Base-by-base conservation (phyloP, 352 stramenopile genomes). In the Phytophthora meadii region DNA sequence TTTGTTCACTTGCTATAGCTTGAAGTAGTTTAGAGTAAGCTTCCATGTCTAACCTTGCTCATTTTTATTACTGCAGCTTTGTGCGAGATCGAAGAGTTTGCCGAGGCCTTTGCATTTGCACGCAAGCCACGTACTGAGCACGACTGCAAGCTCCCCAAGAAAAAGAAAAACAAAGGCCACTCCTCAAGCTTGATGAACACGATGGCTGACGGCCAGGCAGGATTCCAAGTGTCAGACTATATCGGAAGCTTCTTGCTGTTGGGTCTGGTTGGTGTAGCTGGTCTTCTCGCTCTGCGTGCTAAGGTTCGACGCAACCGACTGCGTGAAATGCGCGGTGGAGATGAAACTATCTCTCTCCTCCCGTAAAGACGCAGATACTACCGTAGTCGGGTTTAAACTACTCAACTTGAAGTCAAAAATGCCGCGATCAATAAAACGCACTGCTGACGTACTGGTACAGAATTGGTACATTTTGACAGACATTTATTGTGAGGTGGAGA, bases 21-120 rank as follows among this genome's bases (percentile, higher is more conserved):
- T 48, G 22, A 22, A 22, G 48, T 56, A 40, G 7, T 9, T 34
- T 34, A 2, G 28, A 3, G 8, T 9, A 34, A 9, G 28, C 28
- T 34, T 19, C 3, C 14, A 22, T 19, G 4, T 42, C 37, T 15
- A 50, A 8, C 5, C 37, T 54, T 60, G 10, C 48, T 30, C 9
- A 32, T 30, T 27, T 17, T 62, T 59, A 12, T 15, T 62, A 42
- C 24, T 48, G 15, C 46, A 71, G 74, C 61, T 51, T 72, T 93
- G 24, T 93, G 82, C 53, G 62, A 82, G 46, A 88, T 92, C 6
- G 66, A 86, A 12, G 76, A 86, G 24, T 91, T 91, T 50, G 54
- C 77, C 25, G 63, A 84, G 50, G 81, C 74, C 5, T 72, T 91
- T 45, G 73, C 80, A 50, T 93, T 90, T 45, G 82, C 70, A 5